phyloP scores from a whole-genome alignment of 208 protist species.

The Trypanosoma congolense region DNA sequence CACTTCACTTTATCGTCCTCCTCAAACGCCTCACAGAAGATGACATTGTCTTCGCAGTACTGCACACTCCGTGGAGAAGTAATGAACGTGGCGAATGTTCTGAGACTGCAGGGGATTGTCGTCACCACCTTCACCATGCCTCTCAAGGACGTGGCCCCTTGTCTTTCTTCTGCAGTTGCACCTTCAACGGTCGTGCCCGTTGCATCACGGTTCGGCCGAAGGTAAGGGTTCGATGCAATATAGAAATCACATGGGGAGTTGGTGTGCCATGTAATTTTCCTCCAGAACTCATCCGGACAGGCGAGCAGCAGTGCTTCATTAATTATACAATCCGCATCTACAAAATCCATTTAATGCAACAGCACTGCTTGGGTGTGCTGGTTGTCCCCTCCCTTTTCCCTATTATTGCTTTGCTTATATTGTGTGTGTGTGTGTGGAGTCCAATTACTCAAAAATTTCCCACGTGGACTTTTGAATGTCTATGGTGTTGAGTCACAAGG shows the following conservation, averaged over 20 bases:
- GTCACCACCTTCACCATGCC: not conserved
- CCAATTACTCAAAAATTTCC: no score
- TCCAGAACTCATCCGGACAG: not conserved
- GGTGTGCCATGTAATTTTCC: not conserved
- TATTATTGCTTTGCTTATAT: no score
- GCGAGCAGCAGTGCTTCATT: not conserved
- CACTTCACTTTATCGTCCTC: conserved; percentile 2
- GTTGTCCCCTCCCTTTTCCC: no score
- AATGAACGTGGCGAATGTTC: conserved; percentile 20
- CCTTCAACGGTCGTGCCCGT: not conserved
- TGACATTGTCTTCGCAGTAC: conserved; percentile 14
- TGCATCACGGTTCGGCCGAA: no score
- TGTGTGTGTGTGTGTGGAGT: no score
- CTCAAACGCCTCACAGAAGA: conserved; percentile 16
- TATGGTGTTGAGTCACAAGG: no score
- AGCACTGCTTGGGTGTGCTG: no score
- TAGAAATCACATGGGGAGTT: not conserved
- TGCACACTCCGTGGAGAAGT: conserved; percentile 15
- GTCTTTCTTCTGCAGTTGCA: not conserved
- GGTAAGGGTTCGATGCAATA: not conserved
- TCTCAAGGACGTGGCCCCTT: not conserved
- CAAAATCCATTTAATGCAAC: conserved; percentile 2
- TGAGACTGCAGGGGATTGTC: conserved; percentile 1
- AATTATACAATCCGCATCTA: not conserved
- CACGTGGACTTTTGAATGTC: no score